Percentiles rank a stretch among this genome's conserved stretches.
phyloP scores from a whole-genome alignment of 75 land plant species.

The Picea glauca region DNA sequence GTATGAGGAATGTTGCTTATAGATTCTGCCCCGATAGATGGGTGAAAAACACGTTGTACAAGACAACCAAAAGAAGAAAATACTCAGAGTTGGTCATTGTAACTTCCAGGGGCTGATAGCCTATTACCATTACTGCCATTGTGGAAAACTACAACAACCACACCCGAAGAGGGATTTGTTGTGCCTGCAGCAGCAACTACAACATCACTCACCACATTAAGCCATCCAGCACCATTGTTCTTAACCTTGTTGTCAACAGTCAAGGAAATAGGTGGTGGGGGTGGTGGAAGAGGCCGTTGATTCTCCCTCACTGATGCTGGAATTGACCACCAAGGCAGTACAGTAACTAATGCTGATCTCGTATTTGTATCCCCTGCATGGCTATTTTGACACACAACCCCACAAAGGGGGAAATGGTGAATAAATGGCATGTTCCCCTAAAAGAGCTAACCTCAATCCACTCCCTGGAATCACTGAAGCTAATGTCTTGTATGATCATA shows the following conservation, averaged over 20 bases:
- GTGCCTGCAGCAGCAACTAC: slow-evolving; percentile 76
- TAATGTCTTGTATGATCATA: slow-evolving; percentile 88
- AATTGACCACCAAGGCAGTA: slow-evolving; percentile 45
- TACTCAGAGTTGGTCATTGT: slow-evolving; percentile 64
- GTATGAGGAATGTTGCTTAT: slow-evolving; percentile 5
- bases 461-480: slow-evolving; percentile 78
- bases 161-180: slow-evolving; percentile 44
- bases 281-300: slow-evolving; percentile 36
- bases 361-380: slow-evolving; percentile 18
- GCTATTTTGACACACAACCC: slow-evolving; percentile 51
- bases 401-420: slow-evolving; percentile 80
- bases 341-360: slow-evolving; percentile 14
- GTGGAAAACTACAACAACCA: slow-evolving; percentile 84
- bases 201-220: slow-evolving; percentile 67
- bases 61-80: slow-evolving; percentile 82
- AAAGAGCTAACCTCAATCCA: slow-evolving; percentile 91
- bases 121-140: slow-evolving; percentile 38
- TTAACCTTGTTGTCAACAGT: slow-evolving; percentile 79
- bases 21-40: slow-evolving; percentile 18
- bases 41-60: slow-evolving; percentile 62
- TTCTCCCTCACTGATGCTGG: slow-evolving; percentile 26
- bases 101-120: slow-evolving; percentile 15
- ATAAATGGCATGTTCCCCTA: slow-evolving; percentile 87
- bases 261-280: slow-evolving; percentile 63
- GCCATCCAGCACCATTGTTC: slow-evolving; percentile 75